Evolutionary conservation across 257 asterid species (phyloP), one percentile per base, ranked within the genome.

Genomic region (Gentiana dahurica): DNA sequence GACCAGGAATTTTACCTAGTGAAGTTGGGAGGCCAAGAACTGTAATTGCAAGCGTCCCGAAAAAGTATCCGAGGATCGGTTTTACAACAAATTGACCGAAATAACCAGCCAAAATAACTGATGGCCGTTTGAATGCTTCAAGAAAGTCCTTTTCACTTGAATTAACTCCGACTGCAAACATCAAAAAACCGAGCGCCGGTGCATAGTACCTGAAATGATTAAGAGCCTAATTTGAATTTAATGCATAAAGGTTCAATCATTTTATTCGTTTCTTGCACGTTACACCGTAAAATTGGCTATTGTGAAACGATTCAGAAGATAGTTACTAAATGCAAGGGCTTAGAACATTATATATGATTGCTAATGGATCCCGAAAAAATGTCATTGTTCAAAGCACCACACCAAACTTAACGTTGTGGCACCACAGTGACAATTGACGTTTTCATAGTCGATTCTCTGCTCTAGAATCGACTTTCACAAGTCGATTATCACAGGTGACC

Each of bases 111-210:
- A 77, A 66, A 73, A 81, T 79, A 57, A 81, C 85, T 15, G 79
- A 57, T 36, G 96, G 97, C 71, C 82, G 79, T 49, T 63, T 76
- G 63, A 91, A 85, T 57, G 98, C 98, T 82, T 91, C 95, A 5
- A 87, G 77, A 79, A 91, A 87, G 77, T 91, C 95, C 50, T 81
- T 79, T 69, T 85, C 97, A 56, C 85, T 91, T 57, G 98, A 91
- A 77, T 87, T 91, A 53, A 87, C 84, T 73, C 98, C 98, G 49
- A 91, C 98, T 15, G 98, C 98, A 66, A 91, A 91, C 98, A 91
- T 91, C 73, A 91, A 65, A 77, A 91, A 91, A 47, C 98, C 98
- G 55, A 91, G 77, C 34, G 98, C 97, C 36, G 98, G 98, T 64
- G 97, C 87, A 61, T 91, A 91, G 70, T 91, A 91, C 89, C 98